Conservation (phyloP, 805 yeast genomes). For the Metschnikowia henanensis region DNA sequence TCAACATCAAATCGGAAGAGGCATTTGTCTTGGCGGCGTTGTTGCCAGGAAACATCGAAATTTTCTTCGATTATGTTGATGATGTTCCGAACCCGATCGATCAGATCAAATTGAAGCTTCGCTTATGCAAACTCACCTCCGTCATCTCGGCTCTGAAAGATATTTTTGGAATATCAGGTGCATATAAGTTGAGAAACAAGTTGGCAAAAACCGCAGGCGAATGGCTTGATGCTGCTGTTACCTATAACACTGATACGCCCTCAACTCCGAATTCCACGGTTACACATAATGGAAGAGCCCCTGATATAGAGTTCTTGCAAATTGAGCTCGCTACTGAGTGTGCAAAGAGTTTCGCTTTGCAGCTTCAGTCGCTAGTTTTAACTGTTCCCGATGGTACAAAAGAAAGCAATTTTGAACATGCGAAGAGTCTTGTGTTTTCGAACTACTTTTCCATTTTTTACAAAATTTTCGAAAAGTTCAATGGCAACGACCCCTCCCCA, state of each 20-base stretch:
- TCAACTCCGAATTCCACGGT: background rate
- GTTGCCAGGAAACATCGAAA: slow-evolving; percentile 30
- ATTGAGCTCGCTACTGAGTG: slow-evolving; percentile 67
- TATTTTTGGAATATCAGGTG: slow-evolving; percentile 42
- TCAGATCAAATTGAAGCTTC: slow-evolving; percentile 39
- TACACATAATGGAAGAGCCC: slow-evolving; percentile 17
- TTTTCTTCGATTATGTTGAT: slow-evolving; percentile 28
- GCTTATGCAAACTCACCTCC: slow-evolving; percentile 41
- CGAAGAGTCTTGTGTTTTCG: slow-evolving; percentile 62
- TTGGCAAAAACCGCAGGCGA: slow-evolving; percentile 47
- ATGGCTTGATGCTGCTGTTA: slow-evolving; percentile 56
- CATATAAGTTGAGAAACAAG: slow-evolving; percentile 46
- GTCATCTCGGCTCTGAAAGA: slow-evolving; percentile 35
- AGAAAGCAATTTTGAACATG: slow-evolving; percentile 52
- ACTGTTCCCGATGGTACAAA: slow-evolving; percentile 58
- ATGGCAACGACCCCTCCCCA: slow-evolving; percentile 22
- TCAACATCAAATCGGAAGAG: slow-evolving; percentile 34
- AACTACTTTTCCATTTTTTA: slow-evolving; percentile 66
- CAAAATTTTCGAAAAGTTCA: slow-evolving; percentile 49
- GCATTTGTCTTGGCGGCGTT: slow-evolving; percentile 33
- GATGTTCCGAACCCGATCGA: slow-evolving; percentile 28
- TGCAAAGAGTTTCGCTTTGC: slow-evolving; percentile 54
- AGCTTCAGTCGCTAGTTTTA: slow-evolving; percentile 55
- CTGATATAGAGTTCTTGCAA: slow-evolving; percentile 47
- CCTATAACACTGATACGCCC: slow-evolving; percentile 18